These are phyloP conservation scores for Ophiostoma piceae DNA, from an alignment of 2,329 filamentous ascomycete species.

Conservation along the genomic window DNA sequence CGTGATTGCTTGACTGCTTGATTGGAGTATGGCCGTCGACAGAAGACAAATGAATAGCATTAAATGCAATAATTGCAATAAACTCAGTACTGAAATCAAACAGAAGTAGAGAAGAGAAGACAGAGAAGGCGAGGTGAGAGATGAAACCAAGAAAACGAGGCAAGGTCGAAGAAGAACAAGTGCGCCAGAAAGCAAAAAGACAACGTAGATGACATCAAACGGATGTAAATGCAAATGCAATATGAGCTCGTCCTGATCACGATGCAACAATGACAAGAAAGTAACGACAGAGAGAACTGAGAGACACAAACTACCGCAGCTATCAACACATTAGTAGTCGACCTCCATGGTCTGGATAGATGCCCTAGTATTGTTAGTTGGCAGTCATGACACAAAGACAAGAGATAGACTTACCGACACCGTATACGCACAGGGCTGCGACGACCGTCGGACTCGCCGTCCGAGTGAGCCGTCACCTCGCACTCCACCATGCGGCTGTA, in stretches of 20 bases:
- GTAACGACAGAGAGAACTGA: neutral
- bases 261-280: neutral
- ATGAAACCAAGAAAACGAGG: neutral
- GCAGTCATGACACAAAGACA: too few relatives aligned
- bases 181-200: neutral
- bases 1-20: neutral
- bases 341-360: neutral
- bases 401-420: neutral
- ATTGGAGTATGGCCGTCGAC: neutral
- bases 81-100: too few relatives aligned
- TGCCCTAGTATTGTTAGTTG: neutral
- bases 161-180: neutral
- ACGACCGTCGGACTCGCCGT: neutral
- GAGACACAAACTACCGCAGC: neutral
- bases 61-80: too few relatives aligned
- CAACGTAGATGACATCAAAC: neutral
- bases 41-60: neutral
- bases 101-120: too few relatives aligned
- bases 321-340: neutral
- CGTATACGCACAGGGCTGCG: neutral
- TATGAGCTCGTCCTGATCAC: neutral
- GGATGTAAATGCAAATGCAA: neutral
- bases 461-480: slow-evolving; percentile 6
- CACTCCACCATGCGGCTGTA: slow-evolving; percentile 6
- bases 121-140: too few relatives aligned